Base-by-base conservation (phyloP, 2,329 filamentous ascomycete species). In the Cercospora beticola region DNA sequence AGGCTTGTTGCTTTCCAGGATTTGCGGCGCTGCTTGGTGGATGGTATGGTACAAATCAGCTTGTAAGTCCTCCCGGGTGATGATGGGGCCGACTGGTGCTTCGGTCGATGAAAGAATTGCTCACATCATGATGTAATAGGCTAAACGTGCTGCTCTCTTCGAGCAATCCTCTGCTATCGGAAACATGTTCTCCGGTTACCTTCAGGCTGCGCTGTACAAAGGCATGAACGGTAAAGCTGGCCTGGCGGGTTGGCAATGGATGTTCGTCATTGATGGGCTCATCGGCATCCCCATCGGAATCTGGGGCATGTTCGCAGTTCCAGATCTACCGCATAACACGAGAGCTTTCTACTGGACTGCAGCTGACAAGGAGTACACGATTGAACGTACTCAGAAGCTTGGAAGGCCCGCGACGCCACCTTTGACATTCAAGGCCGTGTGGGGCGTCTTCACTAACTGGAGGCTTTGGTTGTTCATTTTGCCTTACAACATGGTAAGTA, bases 261-360 rank as follows among this genome's bases (percentile, higher is more conserved):
- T 87, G 12, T 69, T 69, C 60, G 75, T 88, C 1, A 81, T 87
- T 28, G 84, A 87, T 70, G 85, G 84, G 0, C 76, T 85, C 2
- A 87, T 87, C 18, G 84, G 83, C 0, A 76, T 87, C 0, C 85
- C 85, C 0, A 78, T 87, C 0, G 85, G 85, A 0, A 66, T 86
- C 0, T 78, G 80, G 2, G 85, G 85, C 0, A 85, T 82, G 68
- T 81, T 85, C 73, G 75, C 77, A 6, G 71, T 85, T 1, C 84
- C 84, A 1, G 84, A 86, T 73, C 78, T 85, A 0, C 84, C 84
- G 0, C 82, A 85, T 36, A 86, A 82, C 36, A 81, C 81, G 0
- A 80, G 79, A 43, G 82, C 84, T 2, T 85, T 82, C 76, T 86
- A 85, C 71, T 74, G 85, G 23, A 81, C 72, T 9, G 46, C 60